Conservation (phyloP, 1,284 basidiomycete genomes). For the Trametes versicolor region DNA sequence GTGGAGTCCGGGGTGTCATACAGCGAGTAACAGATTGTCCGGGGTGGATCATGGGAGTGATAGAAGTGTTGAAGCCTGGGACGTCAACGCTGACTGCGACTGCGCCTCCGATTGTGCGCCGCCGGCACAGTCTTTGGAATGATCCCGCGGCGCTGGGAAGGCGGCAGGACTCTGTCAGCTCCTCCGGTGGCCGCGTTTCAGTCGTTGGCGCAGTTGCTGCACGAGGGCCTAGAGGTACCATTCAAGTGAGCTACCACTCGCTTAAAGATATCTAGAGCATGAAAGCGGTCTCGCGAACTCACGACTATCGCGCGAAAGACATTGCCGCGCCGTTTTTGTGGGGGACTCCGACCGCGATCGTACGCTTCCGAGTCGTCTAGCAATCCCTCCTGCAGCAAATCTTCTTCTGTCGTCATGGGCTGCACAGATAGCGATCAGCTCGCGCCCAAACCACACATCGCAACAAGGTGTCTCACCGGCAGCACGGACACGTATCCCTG, state of each 20-base stretch:
- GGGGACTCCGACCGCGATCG: too few relatives aligned
- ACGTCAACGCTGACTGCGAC: too few relatives aligned
- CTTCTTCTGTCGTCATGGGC: constrained; percentile 46
- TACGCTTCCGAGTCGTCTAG: constrained; percentile 27
- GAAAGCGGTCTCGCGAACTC: neutral
- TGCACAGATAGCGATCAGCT: constrained; percentile 12
- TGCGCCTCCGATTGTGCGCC: too few relatives aligned
- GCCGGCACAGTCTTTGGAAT: too few relatives aligned
- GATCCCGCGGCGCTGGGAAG: neutral
- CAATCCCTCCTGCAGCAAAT: constrained; percentile 41
- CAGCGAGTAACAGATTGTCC: too few relatives aligned
- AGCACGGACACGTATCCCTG: constrained; percentile 40
- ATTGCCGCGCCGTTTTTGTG: constrained; percentile 10
- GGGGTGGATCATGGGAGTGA: too few relatives aligned
- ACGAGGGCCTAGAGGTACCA: constrained; percentile 12
- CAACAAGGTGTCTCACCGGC: constrained; percentile 35
- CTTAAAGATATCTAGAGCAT: neutral
- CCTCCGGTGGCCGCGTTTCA: neutral
- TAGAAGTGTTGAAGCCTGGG: too few relatives aligned
- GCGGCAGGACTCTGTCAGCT: neutral
- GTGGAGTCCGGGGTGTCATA: too few relatives aligned
- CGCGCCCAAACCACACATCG: neutral
- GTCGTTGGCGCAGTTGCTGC: constrained; percentile 16
- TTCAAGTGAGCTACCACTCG: too few relatives aligned
- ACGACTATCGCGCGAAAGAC: constrained; percentile 26